phyloP scores from a whole-genome alignment of 108 stramenopile genomes.

The Pelagomonas calceolata region DNA sequence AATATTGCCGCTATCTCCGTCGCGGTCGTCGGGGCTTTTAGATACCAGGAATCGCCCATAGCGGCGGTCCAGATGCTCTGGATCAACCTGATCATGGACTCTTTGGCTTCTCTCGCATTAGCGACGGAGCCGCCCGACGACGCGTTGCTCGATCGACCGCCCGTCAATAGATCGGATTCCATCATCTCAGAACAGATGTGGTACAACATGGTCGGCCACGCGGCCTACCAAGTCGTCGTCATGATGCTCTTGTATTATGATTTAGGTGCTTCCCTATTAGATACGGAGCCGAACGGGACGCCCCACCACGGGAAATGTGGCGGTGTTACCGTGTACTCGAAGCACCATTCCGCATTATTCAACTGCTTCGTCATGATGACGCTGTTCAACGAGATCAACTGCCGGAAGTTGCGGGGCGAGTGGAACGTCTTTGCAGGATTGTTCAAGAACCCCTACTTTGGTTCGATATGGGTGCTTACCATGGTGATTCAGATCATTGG shows the following conservation, averaged over 20 bases:
- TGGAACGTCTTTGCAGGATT: constrained; percentile 67
- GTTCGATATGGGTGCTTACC: constrained; percentile 62
- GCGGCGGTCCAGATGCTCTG: constrained; percentile 92
- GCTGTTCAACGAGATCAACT: constrained; percentile 92
- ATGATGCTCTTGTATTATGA: constrained; percentile 58
- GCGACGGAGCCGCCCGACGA: constrained; percentile 84
- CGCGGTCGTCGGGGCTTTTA: constrained; percentile 75
- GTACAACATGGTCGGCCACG: constrained; percentile 81
- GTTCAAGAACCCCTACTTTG: constrained; percentile 61
- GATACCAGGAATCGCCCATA: constrained; percentile 70
- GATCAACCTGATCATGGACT: constrained; percentile 98
- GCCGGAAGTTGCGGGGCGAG: constrained; percentile 66
- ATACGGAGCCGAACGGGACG: too few relatives aligned
- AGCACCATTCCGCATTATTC: constrained; percentile 83
- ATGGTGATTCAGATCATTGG: constrained; percentile 70
- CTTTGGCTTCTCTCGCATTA: constrained; percentile 84
- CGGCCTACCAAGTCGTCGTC: constrained; percentile 63
- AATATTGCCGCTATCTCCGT: constrained; percentile 82
- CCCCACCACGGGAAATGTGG: too few relatives aligned
- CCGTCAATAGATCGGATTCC: constrained; percentile 57
- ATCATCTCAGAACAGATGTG: constrained; percentile 76
- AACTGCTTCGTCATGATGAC: constrained; percentile 95
- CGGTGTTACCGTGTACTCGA: constrained; percentile 36
- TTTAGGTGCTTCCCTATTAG: neutral
- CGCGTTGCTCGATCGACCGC: constrained; percentile 58